A percentile compares a stretch with the other conserved stretches of the same genome.
Conservation (phyloP, 768 basidiomycete genomes). For the Lactarius evosmus region DNA sequence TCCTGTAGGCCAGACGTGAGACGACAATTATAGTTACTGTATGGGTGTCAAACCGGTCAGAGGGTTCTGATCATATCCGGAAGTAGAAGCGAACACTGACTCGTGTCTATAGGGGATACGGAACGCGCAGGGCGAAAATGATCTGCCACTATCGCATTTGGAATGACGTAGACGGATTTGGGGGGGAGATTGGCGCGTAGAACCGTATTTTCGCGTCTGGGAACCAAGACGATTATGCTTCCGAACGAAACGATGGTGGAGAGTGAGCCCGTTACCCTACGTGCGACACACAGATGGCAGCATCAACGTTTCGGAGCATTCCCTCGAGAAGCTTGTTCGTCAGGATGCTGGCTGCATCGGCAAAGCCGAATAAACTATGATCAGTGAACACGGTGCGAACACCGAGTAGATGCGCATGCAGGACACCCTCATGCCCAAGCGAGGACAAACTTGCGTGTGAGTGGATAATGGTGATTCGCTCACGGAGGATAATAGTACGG, state of each 20-base stretch:
- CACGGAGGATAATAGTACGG: slow-evolving; percentile 81
- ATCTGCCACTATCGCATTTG: slow-evolving; percentile 85
- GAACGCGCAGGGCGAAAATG: slow-evolving; percentile 69
- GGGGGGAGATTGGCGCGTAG: slow-evolving; percentile 70
- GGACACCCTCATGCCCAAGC: slow-evolving; percentile 87
- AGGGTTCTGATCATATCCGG: not conserved
- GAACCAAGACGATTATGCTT: not conserved
- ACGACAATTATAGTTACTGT: slow-evolving; percentile 89
- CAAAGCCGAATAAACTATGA: slow-evolving; percentile 94
- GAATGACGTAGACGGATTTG: slow-evolving; percentile 82
- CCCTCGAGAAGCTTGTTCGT: slow-evolving; percentile 94
- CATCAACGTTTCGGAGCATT: slow-evolving; percentile 86
- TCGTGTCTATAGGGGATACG: slow-evolving; percentile 48
- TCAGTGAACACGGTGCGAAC: slow-evolving; percentile 94
- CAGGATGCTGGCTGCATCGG: slow-evolving; percentile 93
- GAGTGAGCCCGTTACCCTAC: slow-evolving; percentile 65
- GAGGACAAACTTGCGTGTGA: slow-evolving; percentile 89
- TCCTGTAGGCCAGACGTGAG: slow-evolving; percentile 89
- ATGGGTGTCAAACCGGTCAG: not conserved
- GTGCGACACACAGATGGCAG: slow-evolving; percentile 93
- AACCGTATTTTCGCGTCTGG: slow-evolving; percentile 95
- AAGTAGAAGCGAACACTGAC: slow-evolving; percentile 40
- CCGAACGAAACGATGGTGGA: not conserved
- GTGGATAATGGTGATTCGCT: slow-evolving; percentile 84
- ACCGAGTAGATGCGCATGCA: slow-evolving; percentile 84